Evolutionary conservation across 345 rosid genomes (phyloP), one percentile per base, ranked within the genome.

Genomic region (Eucalyptus cladocalyx): DNA sequence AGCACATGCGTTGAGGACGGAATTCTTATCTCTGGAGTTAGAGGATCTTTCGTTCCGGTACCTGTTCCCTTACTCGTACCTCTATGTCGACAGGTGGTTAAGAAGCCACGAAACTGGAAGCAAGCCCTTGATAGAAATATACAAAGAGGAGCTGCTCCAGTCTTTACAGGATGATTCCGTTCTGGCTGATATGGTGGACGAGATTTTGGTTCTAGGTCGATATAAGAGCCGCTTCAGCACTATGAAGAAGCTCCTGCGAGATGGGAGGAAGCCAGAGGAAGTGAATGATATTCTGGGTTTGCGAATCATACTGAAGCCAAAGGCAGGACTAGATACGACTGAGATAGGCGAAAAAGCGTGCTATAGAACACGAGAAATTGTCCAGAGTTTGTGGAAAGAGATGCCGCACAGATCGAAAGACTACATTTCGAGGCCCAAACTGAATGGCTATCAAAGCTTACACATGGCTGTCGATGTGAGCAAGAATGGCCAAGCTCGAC

Each of bases 381-480:
- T 97, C 86, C 93, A 60, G 87, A 91, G 94, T 48, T 23, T 97
- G 86, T 97, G 99, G 99, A 95, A 94, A 54, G 99, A 96, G 91
- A 94, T 97, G 49, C 97, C 97, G 23, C 93, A 92, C 89, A 94
- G 98, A 92, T 92, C 96, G 5, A 97, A 97, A 92, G 99, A 97
- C 91, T 97, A 97, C 89, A 96, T 97, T 76, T 94, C 95, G 80
- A 88, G 90, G 92, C 99, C 99, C 2, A 97, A 97, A 92, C 92
- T 89, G 45, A 97, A 97, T 90, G 99, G 99, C 32, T 97, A 97
- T 93, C 93, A 91, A 92, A 97, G 99, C 88, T 93, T 96, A 80
- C 99, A 97, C 88, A 95, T 97, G 99, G 99, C 98, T 15, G 98
- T 97, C 90, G 97, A 97, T 90, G 96, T 94, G 60, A 96, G 98